Base-by-base conservation (phyloP, 139 green algal species). In the Tetradesmus lagerheimii region DNA sequence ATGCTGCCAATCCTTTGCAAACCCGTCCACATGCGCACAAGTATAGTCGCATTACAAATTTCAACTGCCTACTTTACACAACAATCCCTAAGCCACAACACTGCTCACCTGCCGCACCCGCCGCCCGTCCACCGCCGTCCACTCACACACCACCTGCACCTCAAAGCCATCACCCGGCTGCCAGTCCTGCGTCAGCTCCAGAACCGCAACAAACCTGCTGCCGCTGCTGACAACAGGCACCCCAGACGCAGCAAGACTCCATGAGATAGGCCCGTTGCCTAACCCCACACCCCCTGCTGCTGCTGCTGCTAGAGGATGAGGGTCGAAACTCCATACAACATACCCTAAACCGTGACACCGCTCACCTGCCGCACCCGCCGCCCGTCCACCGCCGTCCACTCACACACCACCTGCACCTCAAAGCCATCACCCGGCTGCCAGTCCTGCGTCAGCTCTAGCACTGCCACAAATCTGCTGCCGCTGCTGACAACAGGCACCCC, bases 131-230 rank as follows among this genome's bases (percentile, higher is more conserved):
- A 25, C 86, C 14, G 86, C 38, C 4, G 74, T 90, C 86, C 86
- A 90, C 75, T 90, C 86, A 37, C 86, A 90, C 74, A 90, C 71
- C 45, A 85, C 75, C 45, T 90, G 86, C 34, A 90, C 86, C 74
- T 90, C 75, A 83, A 84, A 83, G 45, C 74, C 62, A 18, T 43
- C 41, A 25, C 86, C 86, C 14, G 75, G 31, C 20, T 27, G 38
- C 47, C 45, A 83, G 35, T 90, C 86, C 74, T 23, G 38, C 2
- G 75, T 62, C 86, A 90, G 50, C 75, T 90, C 86, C 75, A 90
- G 75, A 47, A 75, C 47, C 5, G 86, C 74, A 18, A 83, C 86
- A 83, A 84, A 90, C 34, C 50, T 76, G 35, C 45, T 83, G 31
- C 74, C 71, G 15, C 43, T 80, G 71, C 47, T 34, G 14, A 89